A percentile compares a stretch with the other conserved stretches of the same genome.
Evolutionary conservation across 257 asterid genomes (phyloP).

Genomic region (Parsonsia alboflavescens): DNA sequence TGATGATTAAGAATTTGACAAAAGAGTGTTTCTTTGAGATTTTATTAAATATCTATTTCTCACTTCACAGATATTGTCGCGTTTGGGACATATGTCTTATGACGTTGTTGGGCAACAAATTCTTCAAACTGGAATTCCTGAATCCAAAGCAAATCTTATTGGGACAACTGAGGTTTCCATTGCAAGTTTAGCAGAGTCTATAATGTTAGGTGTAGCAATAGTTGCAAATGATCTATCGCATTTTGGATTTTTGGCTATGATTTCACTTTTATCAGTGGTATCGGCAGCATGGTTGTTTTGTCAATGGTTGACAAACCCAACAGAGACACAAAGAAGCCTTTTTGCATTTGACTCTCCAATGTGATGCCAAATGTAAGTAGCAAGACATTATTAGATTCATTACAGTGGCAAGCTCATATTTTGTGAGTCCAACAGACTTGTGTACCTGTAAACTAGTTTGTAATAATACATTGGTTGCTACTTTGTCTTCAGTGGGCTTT

Average conservation of each 20-base stretch:
- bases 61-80: constrained; percentile 64
- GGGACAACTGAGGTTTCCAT: constrained; percentile 89
- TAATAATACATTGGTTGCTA: background rate
- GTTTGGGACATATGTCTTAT: constrained; percentile 95
- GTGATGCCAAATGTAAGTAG: constrained; percentile 41
- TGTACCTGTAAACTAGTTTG: background rate
- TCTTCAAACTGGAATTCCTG: constrained; percentile 91
- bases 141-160: constrained; percentile 89
- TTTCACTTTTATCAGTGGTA: constrained; percentile 74
- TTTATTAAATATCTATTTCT: background rate
- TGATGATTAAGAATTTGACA: background rate
- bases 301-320: constrained; percentile 79
- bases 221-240: constrained; percentile 76
- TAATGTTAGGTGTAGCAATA: constrained; percentile 84
- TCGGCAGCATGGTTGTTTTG: constrained; percentile 81
- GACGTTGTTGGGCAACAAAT: constrained; percentile 86
- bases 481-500: background rate
- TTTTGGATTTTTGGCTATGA: constrained; percentile 68
- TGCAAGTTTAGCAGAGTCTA: constrained; percentile 87
- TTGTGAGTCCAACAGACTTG: background rate
- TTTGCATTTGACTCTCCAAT: constrained; percentile 49
- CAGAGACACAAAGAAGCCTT: constrained; percentile 64
- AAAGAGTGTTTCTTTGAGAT: background rate
- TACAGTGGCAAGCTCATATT: background rate
- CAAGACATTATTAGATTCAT: background rate